Evolutionary conservation across 2,329 filamentous ascomycete species (phyloP).

Genomic region (Capronia americana): DNA sequence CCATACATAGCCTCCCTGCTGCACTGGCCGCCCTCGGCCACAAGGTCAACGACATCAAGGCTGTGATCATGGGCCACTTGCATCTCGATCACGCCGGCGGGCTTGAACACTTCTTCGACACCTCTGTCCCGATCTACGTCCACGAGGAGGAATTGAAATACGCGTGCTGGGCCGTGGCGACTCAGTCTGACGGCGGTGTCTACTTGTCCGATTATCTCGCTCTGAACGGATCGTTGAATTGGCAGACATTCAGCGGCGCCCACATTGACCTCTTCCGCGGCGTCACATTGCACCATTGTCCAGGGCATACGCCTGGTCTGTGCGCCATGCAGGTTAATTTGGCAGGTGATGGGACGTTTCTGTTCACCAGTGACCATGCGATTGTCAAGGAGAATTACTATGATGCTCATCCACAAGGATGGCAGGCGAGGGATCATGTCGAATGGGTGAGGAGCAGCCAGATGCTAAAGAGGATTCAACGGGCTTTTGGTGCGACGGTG

Average conservation of each 20-base stretch:
- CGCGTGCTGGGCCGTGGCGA: slow-evolving; percentile 6
- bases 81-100: slow-evolving; percentile 8
- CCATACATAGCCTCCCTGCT: not conserved
- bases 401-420: not conserved
- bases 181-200: not conserved
- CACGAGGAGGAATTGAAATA: slow-evolving; percentile 8
- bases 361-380: slow-evolving; percentile 14
- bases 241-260: slow-evolving; percentile 14
- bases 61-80: slow-evolving; percentile 14
- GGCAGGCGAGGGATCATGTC: not conserved
- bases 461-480: slow-evolving; percentile 1
- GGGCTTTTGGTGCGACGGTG: not conserved
- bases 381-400: slow-evolving; percentile 11
- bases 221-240: slow-evolving; percentile 10
- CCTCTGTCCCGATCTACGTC: slow-evolving; percentile 12
- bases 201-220: slow-evolving; percentile 1
- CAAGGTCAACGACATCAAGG: slow-evolving; percentile 12
- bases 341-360: not conserved
- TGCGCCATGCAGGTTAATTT: slow-evolving; percentile 12
- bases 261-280: slow-evolving; percentile 1
- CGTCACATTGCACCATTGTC: slow-evolving; percentile 10
- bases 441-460: not conserved
- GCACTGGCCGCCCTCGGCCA: not conserved
- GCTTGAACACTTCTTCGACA: slow-evolving; percentile 11
- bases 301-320: slow-evolving; percentile 10